Evolutionary conservation across 169 alveolate species (phyloP), one percentile per base, ranked within the genome.

Genomic region (Plasmodium fragile): DNA sequence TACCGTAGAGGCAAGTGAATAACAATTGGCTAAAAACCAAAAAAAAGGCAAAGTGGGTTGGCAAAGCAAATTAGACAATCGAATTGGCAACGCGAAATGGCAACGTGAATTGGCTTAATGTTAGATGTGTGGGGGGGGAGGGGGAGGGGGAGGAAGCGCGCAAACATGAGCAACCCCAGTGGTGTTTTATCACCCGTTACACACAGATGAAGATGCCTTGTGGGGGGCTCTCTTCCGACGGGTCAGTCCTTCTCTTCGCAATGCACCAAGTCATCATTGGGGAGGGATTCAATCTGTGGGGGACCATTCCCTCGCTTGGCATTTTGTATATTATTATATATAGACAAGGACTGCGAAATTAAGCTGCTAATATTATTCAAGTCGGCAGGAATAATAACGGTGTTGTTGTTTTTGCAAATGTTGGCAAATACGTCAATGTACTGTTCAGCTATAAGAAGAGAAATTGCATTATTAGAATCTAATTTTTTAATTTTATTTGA

Each of bases 341-440:
- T 95, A 16, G 97, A 82, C 6, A 94, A 82, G 6, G 98, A 96
- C 84, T 96, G 98, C 5, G 96, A 84, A 52, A 96, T 94, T 90
- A 96, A 94, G 71, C 95, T 94, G 28, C 96, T 93, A 43, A 96
- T 92, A 59, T 96, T 95, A 36, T 92, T 95, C 65, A 96, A 94
- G 79, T 96, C 96, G 13, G 97, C 97, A 0, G 98, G 98, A 18
- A 97, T 94, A 18, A 97, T 92, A 28, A 97, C 95, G 1, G 98
- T 97, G 92, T 95, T 97, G 83, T 95, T 95, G 77, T 94, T 77
- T 90, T 96, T 97, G 10, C 98, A 98, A 71, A 97, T 91, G 52
- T 94, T 94, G 34, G 97, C 77, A 85, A 97, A 97, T 30, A 98
- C 98, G 30, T 96, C 95, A 11, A 97, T 96, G 92, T 97, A 97